Evolutionary conservation across 768 basidiomycete species (phyloP), one percentile per base, ranked within the genome.

Genomic region (Macrolepiota albuminosa): DNA sequence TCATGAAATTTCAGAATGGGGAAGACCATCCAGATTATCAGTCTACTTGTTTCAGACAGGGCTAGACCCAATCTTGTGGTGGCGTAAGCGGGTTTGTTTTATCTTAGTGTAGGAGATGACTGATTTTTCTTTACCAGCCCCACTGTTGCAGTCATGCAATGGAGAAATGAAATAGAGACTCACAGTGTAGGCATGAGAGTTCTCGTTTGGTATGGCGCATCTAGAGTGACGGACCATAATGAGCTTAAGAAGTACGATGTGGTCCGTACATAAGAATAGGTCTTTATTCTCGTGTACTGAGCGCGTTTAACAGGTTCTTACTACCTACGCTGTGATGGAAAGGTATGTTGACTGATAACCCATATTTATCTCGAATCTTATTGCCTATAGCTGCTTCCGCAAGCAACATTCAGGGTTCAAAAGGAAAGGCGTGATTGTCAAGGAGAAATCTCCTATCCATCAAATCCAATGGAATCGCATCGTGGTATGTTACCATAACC

Each of bases 21-120:
- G 14, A 94, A 95, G 73, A 99, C 96, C 0, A 98, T 99, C 60
- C 97, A 99, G 70, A 93, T 95, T 64, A 95, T 99, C 53, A 83
- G 95, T 1, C 79, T 98, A 42, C 79, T 99, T 40, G 84, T 95
- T 5, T 85, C 89, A 1, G 92, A 95, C 67, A 70, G 81, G 51
- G 74, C 79, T 61, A 89, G 84, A 69, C 94, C 95, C 2, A 96
- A 95, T 64, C 82, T 99, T 24, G 92, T 99, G 36, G 82, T 99
- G 33, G 97, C 97, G 89, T 92, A 71, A 62, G 87, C 78, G n/a
- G 47, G 2, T 2, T 52, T 46, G 36, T 53, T 24, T 11, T 18
- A 26, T 16, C 4, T 21, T 4, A 24, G 31, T 52, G 14, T 37
- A 37, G 18, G 79, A 77, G 26, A 83, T 82, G 56, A 14, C 53